A percentile compares a stretch with the other conserved stretches of the same genome.
Conservation (phyloP, 805 yeast genomes). For the Candida ulmi region DNA sequence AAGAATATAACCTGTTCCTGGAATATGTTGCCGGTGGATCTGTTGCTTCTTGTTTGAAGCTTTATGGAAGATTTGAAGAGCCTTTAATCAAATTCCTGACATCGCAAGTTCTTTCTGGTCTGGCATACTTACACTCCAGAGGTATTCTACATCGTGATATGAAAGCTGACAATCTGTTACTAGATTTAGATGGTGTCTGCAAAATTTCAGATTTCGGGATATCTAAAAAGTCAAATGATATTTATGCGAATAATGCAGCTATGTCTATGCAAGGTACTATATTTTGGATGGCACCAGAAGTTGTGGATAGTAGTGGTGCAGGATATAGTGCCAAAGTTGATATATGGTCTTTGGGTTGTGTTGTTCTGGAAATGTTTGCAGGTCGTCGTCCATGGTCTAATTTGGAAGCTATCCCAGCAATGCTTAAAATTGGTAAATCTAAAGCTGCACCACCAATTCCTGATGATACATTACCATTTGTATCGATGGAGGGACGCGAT, state of each 20-base stretch:
- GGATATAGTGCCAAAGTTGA: conserved; percentile 98
- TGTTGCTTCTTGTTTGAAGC: conserved; percentile 76
- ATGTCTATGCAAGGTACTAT: conserved; percentile 99
- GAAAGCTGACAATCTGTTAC: conserved; percentile 85
- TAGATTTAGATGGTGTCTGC: conserved; percentile 89
- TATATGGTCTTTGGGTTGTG: conserved; percentile 98
- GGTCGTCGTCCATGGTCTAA: conserved; percentile 98
- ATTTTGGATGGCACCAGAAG: conserved; percentile 99
- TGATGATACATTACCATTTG: conserved; percentile 66
- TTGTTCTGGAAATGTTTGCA: conserved; percentile 94
- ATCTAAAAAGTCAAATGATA: conserved; percentile 78
- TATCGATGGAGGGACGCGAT: conserved; percentile 58
- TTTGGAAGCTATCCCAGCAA: conserved; percentile 90
- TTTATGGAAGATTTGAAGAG: conserved; percentile 84
- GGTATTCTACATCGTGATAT: conserved; percentile 92
- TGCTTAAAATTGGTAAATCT: conserved; percentile 80
- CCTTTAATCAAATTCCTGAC: conserved; percentile 66
- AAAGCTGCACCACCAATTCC: conserved; percentile 95
- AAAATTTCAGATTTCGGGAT: conserved; percentile 97
- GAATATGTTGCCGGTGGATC: conserved; percentile 99
- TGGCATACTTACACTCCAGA: conserved; percentile 79
- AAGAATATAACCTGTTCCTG: conserved; percentile 77
- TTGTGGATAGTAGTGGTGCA: conserved; percentile 82
- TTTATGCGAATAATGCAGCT: conserved; percentile 85
- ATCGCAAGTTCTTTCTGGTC: conserved; percentile 74